These are phyloP conservation scores for Colletotrichum sojae DNA, from an alignment of 2,329 filamentous ascomycete species.

Conservation along the genomic window DNA sequence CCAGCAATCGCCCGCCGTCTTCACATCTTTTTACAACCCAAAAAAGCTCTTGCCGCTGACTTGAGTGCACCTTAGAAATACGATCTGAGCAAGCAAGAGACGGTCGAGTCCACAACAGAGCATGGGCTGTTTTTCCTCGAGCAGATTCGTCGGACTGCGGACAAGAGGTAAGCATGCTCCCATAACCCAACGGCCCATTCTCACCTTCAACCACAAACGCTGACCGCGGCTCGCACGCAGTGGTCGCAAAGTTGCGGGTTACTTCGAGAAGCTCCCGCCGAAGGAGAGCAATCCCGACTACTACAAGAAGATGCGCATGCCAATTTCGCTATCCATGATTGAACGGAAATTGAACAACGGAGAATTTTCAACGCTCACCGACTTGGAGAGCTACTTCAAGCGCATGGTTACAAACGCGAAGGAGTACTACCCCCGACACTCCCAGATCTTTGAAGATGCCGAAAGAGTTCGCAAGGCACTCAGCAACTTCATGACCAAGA, in stretches of 20 bases:
- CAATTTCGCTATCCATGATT: conserved; percentile 83
- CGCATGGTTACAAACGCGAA: conserved; percentile 91
- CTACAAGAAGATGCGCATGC: conserved; percentile 82
- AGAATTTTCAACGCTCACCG: conserved; percentile 79
- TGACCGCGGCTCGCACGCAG: conserved; percentile 53
- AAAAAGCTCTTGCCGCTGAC: conserved; percentile 21
- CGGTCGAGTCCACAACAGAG: conserved; percentile 76
- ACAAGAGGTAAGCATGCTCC: conserved; percentile 78
- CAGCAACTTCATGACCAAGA: conserved; percentile 88
- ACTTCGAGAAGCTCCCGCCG: conserved; percentile 81
- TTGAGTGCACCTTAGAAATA: conserved; percentile 52
- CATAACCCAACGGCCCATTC: conserved; percentile 5
- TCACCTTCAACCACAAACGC: neutral
- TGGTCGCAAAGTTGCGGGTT: conserved; percentile 80
- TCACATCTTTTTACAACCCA: conserved; percentile 31
- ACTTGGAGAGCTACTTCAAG: conserved; percentile 88
- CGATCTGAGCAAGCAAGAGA: conserved; percentile 71
- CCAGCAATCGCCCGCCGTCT: conserved; percentile 12
- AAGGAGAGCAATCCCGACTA: conserved; percentile 78
- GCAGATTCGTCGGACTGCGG: conserved; percentile 80
- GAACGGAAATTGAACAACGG: conserved; percentile 80
- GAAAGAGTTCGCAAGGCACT: conserved; percentile 89
- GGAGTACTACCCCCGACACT: conserved; percentile 82
- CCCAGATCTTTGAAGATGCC: conserved; percentile 83
- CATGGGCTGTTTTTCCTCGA: conserved; percentile 82